Evolutionary conservation across 495 filamentous ascomycete genomes (phyloP), one percentile per base, ranked within the genome.

Genomic region (Neurospora sp.): DNA sequence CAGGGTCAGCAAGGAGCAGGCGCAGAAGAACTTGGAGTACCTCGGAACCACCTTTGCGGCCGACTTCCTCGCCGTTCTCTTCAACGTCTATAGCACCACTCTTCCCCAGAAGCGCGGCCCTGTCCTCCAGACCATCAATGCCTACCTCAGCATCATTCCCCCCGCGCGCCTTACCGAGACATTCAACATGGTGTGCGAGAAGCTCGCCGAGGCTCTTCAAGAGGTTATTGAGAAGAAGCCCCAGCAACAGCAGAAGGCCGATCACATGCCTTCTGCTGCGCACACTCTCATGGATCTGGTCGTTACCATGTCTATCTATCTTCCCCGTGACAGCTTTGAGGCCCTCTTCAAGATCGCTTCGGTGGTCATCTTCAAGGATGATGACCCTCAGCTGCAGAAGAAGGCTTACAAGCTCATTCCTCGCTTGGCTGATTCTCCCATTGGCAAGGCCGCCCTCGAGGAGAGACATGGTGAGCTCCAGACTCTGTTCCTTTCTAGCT

Each of bases 351-450:
- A 86, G 72, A 92, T 98, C 73, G 92, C 95, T 6, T 86, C 93
- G 0, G 84, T 91, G 14, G 90, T 97, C 69, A 87, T 98, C 71
- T 89, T 90, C 75, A 90, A 89, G 75, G 82, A 88, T 68, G 86
- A 90, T 41, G 96, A 98, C 74, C 91, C 96, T 37, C 95, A 98
- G 78, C 85, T 99, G n/a, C 94, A 98, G 80, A 99, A 99, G 88
- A 99, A 99, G 83, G 95, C 96, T 4, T 99, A 98, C 85, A 98
- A 98, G 81, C 86, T 99, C 69, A 93, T 99, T 71, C 95, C 96
- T 8, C 89, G 95, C 39, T 87, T 99, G 59, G 91, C 92, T 3
- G 89, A 92, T 39, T 94, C 94, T 8, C 86, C 89, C n/a, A 85
- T 82, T 38, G 96, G 96, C 18, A 85, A 84, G 41, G 82, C 82